These are phyloP conservation scores for Colletotrichum incanum DNA, from an alignment of 2,329 filamentous ascomycete genomes.

Conservation along the genomic window DNA sequence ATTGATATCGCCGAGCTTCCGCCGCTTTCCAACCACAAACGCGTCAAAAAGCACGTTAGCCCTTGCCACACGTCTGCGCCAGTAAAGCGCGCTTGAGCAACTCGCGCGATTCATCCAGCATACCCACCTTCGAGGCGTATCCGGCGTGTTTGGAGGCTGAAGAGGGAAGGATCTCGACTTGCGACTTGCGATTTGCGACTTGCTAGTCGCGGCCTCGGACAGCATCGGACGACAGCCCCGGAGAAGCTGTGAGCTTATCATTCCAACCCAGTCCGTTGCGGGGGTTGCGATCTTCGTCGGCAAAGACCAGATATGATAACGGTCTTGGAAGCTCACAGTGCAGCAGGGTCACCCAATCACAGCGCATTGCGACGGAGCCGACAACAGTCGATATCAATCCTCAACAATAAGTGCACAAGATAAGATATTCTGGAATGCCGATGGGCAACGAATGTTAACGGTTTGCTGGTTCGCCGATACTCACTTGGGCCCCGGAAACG, in stretches of 20 bases:
- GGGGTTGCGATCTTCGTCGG: background rate
- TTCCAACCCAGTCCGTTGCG: constrained; percentile 19
- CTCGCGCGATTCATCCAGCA: too few species aligned
- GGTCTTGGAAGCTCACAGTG: constrained; percentile 25
- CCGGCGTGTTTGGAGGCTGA: background rate
- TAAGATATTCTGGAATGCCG: constrained; percentile 13
- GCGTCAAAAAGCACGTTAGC: background rate
- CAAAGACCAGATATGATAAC: constrained; percentile 27
- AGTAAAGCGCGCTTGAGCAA: background rate
- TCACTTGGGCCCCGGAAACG: background rate
- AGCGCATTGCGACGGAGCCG: constrained; percentile 6
- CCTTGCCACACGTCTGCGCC: background rate
- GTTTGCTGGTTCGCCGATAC: background rate
- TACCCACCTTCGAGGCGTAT: background rate
- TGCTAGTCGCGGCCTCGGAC: background rate
- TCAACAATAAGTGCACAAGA: constrained; percentile 3
- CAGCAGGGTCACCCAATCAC: constrained; percentile 17
- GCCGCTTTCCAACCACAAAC: background rate
- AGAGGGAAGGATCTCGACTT: background rate
- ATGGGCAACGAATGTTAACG: background rate
- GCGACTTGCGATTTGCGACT: background rate
- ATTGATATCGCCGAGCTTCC: constrained; percentile 19
- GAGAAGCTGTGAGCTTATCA: constrained; percentile 37
- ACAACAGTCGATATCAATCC: background rate
- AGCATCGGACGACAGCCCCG: constrained; percentile 25